Percentiles rank a stretch among this genome's conserved stretches.
Conservation (phyloP, 257 asterid species). For the Solanum phureja region DNA sequence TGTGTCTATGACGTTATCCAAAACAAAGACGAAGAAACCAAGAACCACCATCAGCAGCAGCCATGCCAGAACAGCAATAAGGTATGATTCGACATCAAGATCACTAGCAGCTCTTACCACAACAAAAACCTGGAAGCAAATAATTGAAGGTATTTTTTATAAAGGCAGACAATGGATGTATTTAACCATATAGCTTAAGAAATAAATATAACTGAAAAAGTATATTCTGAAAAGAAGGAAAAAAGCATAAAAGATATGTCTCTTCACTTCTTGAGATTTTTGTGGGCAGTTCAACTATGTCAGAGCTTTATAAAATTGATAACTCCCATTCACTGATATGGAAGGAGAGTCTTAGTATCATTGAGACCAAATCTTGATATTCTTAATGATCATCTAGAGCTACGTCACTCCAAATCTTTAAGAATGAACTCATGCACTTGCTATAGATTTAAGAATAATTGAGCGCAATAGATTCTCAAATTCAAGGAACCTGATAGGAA, state of each 20-base stretch:
- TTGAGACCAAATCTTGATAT: neutral
- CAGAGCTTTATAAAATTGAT: neutral
- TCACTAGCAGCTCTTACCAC: slow-evolving; percentile 41
- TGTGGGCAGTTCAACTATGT: neutral
- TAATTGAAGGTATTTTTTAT: neutral
- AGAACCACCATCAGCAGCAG: slow-evolving; percentile 50
- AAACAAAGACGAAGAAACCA: slow-evolving; percentile 61
- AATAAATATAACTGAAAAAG: neutral
- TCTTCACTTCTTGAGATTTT: neutral
- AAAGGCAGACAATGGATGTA: neutral
- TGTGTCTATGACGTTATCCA: slow-evolving; percentile 76
- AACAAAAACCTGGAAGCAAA: slow-evolving; percentile 51
- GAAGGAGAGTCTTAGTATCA: neutral
- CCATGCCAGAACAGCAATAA: slow-evolving; percentile 72
- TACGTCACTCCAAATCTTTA: neutral
- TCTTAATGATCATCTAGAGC: neutral
- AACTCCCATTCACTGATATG: neutral
- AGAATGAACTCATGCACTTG: neutral
- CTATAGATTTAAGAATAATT: neutral
- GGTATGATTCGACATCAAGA: slow-evolving; percentile 68
- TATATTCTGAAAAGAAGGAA: neutral
- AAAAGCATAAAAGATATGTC: neutral
- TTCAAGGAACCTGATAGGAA: neutral
- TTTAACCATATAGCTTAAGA: neutral
- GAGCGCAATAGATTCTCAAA: neutral